Percentiles rank a stretch among this genome's conserved stretches.
Evolutionary conservation across 768 basidiomycete species (phyloP).

Genomic region (Auriscalpium vulgare): DNA sequence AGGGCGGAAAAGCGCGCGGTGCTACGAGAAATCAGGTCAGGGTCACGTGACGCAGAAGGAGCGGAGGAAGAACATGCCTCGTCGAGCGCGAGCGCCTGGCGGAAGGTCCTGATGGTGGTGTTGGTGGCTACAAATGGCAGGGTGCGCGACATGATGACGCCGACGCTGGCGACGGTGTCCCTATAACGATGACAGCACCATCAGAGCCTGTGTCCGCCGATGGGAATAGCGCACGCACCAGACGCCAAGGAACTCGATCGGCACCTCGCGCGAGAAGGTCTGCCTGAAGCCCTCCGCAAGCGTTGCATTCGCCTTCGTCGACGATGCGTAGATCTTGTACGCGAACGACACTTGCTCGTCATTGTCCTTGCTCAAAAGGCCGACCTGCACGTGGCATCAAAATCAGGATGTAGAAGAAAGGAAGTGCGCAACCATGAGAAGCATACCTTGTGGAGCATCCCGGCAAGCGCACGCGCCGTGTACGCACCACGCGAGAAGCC

Average conservation of each 20-base stretch:
- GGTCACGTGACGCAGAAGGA: background rate
- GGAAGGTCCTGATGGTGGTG: conserved; percentile 55
- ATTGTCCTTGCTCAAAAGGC: conserved; percentile 63
- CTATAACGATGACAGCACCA: conserved; percentile 21
- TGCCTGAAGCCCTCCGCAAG: conserved; percentile 63
- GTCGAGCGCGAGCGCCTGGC: conserved; percentile 73
- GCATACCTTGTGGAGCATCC: conserved; percentile 59
- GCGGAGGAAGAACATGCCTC: conserved; percentile 38
- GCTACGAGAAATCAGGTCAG: conserved; percentile 28
- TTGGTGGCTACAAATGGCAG: conserved; percentile 66
- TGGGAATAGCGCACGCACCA: conserved; percentile 39
- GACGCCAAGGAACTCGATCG: conserved; percentile 73
- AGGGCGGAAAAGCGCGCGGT: conserved; percentile 57
- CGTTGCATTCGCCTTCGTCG: conserved; percentile 33
- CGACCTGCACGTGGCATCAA: conserved; percentile 38
- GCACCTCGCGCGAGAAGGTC: conserved; percentile 60
- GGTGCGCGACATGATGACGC: conserved; percentile 46
- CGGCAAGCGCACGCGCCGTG: conserved; percentile 65
- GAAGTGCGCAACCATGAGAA: background rate
- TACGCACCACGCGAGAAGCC: conserved; percentile 74
- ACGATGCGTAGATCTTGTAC: conserved; percentile 59
- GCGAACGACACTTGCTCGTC: conserved; percentile 65
- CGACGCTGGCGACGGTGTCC: conserved; percentile 80
- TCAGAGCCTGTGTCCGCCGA: background rate
- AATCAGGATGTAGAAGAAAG: background rate